phyloP scores from a whole-genome alignment of 306 rosid genomes.

The barrel medic (Medicago truncatula) region DNA sequence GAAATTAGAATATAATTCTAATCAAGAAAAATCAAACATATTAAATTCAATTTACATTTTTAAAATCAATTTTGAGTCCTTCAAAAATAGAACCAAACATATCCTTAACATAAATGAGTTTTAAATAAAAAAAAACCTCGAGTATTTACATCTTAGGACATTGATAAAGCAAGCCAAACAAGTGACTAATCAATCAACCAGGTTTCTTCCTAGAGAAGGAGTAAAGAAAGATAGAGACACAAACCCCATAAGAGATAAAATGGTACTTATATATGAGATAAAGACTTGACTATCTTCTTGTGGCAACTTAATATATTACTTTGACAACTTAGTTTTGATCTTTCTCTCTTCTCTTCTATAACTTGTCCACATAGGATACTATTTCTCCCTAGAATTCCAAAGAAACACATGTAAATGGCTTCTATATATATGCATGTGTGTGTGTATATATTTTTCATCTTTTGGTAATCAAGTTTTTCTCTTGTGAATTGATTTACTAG shows the following conservation, averaged over 20 bases:
- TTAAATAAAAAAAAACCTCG: too few species aligned
- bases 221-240: constrained; percentile 55
- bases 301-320: constrained; percentile 46
- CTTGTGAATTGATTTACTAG: constrained; percentile 39
- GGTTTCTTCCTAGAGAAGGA: constrained; percentile 59
- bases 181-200: constrained; percentile 40
- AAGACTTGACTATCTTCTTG: constrained; percentile 54
- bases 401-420: constrained; percentile 39
- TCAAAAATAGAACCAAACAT: neutral
- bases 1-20: too few species aligned
- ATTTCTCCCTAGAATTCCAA: constrained; percentile 41
- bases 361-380: constrained; percentile 47
- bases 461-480: constrained; percentile 33
- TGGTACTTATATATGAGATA: constrained; percentile 52
- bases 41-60: too few species aligned
- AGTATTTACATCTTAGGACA: constrained; percentile 43
- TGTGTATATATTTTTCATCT: neutral
- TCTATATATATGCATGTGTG: neutral
- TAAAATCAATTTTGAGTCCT: neutral
- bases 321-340: constrained; percentile 70
- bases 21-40: too few species aligned
- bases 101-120: constrained; percentile 28
- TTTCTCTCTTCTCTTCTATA: constrained; percentile 42
- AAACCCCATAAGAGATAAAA: constrained; percentile 44
- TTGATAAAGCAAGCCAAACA: constrained; percentile 48